These are phyloP conservation scores for Botrytis paeoniae DNA, from an alignment of 2,329 filamentous ascomycete species.

Conservation along the genomic window DNA sequence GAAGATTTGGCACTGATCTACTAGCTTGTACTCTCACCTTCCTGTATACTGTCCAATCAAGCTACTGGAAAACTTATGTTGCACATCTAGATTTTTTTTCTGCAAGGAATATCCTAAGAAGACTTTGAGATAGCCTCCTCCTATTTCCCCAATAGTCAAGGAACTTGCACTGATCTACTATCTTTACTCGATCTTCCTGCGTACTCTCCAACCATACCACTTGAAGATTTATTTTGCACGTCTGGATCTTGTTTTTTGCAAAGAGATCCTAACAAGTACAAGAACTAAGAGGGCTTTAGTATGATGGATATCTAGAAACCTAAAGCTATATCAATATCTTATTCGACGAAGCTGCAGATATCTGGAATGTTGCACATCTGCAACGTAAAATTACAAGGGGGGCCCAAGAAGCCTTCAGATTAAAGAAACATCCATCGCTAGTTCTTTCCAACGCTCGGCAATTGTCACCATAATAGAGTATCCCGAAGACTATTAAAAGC, in stretches of 20 bases:
- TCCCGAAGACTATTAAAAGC: background rate
- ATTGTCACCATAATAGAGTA: background rate
- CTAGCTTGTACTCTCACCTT: too few relatives aligned
- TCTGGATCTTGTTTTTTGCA: background rate
- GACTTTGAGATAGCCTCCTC: too few relatives aligned
- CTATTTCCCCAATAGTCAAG: rapidly evolving
- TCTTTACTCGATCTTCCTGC: background rate
- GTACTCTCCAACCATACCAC: background rate
- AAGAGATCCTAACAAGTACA: background rate
- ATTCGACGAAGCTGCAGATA: background rate
- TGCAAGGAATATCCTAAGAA: rapidly evolving
- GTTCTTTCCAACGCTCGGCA: background rate
- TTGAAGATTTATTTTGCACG: background rate
- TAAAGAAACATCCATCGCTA: background rate
- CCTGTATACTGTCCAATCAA: background rate
- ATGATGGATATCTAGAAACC: background rate
- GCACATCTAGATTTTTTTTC: too few relatives aligned
- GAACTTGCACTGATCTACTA: background rate
- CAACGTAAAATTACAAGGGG: background rate
- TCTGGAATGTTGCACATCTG: background rate
- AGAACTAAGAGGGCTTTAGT: background rate
- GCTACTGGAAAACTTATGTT: background rate
- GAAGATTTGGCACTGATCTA: background rate
- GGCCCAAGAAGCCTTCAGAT: background rate
- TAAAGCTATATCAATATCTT: background rate